phyloP scores from a whole-genome alignment of 2,329 filamentous ascomycete genomes.

The Hypoxylon sp. region DNA sequence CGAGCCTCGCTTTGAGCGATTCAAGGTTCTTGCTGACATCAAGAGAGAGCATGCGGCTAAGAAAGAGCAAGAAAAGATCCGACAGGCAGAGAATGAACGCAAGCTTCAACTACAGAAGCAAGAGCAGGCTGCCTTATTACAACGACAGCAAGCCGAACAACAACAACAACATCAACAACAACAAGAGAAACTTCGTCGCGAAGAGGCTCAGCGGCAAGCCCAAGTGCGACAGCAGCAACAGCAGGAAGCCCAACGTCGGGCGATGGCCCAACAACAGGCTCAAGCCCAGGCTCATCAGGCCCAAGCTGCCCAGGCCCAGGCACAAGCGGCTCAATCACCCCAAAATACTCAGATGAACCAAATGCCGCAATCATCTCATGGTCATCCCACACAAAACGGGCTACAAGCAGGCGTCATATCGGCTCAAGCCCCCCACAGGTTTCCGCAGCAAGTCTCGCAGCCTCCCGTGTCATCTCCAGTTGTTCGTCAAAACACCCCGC shows the following conservation, averaged over 20 bases:
- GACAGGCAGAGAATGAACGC: slow-evolving; percentile 71
- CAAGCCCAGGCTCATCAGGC: slow-evolving; percentile 51
- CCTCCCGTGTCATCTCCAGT: slow-evolving; percentile 76
- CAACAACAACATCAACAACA: no score
- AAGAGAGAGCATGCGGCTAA: slow-evolving; percentile 81
- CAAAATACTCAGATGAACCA: slow-evolving; percentile 49
- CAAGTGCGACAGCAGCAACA: slow-evolving; percentile 55
- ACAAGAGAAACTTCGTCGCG: slow-evolving; percentile 42
- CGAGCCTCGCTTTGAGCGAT: slow-evolving; percentile 88
- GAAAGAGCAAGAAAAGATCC: slow-evolving; percentile 79
- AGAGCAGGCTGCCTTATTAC: slow-evolving; percentile 59
- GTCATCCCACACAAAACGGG: slow-evolving; percentile 59
- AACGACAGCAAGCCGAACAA: slow-evolving; percentile 56
- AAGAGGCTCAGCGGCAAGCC: slow-evolving; percentile 58
- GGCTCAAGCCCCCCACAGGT: slow-evolving; percentile 60
- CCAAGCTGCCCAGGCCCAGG: slow-evolving; percentile 49
- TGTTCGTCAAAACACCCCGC: slow-evolving; percentile 72
- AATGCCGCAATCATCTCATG: slow-evolving; percentile 58
- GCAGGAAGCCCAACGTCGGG: slow-evolving; percentile 50
- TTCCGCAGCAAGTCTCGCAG: slow-evolving; percentile 70
- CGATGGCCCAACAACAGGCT: slow-evolving; percentile 34
- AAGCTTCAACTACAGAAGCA: slow-evolving; percentile 62
- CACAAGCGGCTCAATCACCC: slow-evolving; percentile 52
- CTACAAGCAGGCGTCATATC: slow-evolving; percentile 59
- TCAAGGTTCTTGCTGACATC: slow-evolving; percentile 91